These are phyloP conservation scores for Saccharomyces hybrid DNA, from an alignment of 1,139 yeast genomes.

Conservation along the genomic window DNA sequence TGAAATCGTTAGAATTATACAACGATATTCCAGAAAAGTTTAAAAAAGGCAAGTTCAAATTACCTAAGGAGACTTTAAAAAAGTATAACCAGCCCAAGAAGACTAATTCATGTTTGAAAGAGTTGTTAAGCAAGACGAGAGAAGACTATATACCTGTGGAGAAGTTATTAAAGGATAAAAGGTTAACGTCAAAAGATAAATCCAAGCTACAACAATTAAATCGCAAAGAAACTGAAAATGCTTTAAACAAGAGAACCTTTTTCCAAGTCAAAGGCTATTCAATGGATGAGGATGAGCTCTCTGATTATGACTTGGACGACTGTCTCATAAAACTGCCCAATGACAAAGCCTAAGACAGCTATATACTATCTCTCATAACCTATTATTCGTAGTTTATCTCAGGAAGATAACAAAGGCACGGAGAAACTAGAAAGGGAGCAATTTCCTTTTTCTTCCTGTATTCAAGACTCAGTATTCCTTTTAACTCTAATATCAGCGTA, in stretches of 20 bases:
- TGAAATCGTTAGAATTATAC: slow-evolving; percentile 28
- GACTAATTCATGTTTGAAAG: slow-evolving; percentile 6
- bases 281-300: slow-evolving; percentile 2
- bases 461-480: neutral
- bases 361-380: slow-evolving; percentile 17
- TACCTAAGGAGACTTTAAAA: slow-evolving; percentile 20
- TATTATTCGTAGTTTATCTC: slow-evolving; percentile 10
- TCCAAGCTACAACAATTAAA: slow-evolving; percentile 11
- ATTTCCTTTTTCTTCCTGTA: slow-evolving; percentile 14
- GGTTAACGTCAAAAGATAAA: slow-evolving; percentile 17
- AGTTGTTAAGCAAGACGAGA: slow-evolving; percentile 9
- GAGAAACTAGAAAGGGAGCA: neutral
- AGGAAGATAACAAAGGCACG: neutral
- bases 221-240: slow-evolving; percentile 14
- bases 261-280: slow-evolving; percentile 16
- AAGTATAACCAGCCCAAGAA: slow-evolving; percentile 13
- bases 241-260: slow-evolving; percentile 22
- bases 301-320: slow-evolving; percentile 9
- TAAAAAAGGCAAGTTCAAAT: slow-evolving; percentile 18
- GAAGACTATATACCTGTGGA: slow-evolving; percentile 16
- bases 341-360: slow-evolving; percentile 6
- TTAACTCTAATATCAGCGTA: slow-evolving; percentile 9
- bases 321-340: slow-evolving; percentile 12
- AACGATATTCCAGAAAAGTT: slow-evolving; percentile 26
- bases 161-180: slow-evolving; percentile 16